Evolutionary conservation across 2,329 filamentous ascomycete species (phyloP).

Genomic region (Colletotrichum destructivum): DNA sequence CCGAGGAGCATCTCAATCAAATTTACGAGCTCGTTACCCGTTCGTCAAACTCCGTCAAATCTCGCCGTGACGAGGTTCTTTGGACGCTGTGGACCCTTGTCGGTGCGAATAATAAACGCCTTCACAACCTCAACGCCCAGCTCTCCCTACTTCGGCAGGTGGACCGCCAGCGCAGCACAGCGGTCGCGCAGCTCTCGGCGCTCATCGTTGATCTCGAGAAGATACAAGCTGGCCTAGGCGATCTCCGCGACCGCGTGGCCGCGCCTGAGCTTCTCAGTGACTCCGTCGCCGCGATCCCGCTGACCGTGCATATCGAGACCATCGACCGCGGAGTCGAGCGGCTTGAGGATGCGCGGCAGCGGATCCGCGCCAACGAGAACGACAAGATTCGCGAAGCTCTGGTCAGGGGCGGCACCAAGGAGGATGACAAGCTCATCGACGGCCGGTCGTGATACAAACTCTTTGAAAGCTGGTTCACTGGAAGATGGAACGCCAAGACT

Average conservation of each 20-base stretch:
- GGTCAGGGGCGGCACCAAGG: conserved; percentile 59
- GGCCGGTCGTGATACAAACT: conserved; percentile 40
- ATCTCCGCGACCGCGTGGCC: conserved; percentile 79
- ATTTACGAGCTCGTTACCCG: conserved; percentile 79
- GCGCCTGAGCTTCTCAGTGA: conserved; percentile 73
- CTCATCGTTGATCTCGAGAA: conserved; percentile 81
- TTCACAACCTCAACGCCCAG: conserved; percentile 75
- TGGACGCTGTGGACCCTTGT: conserved; percentile 81
- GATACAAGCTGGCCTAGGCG: conserved; percentile 79
- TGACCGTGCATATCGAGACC: conserved; percentile 82
- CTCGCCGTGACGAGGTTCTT: conserved; percentile 76
- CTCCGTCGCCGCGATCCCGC: conserved; percentile 66
- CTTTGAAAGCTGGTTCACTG: too few species aligned
- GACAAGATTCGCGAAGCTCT: conserved; percentile 69
- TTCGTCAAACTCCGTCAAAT: conserved; percentile 72
- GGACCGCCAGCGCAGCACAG: conserved; percentile 74
- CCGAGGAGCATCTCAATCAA: conserved; percentile 78
- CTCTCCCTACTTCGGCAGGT: conserved; percentile 77
- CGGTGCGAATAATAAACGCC: conserved; percentile 75
- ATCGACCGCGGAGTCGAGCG: conserved; percentile 82
- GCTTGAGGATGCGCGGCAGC: conserved; percentile 74
- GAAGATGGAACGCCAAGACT: conserved; percentile 25
- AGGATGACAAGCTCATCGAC: conserved; percentile 60
- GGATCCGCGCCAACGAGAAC: conserved; percentile 71
- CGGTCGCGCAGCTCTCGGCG: conserved; percentile 77